phyloP scores from a whole-genome alignment of 352 stramenopile genomes.

The Phytopythium ostracodes region DNA sequence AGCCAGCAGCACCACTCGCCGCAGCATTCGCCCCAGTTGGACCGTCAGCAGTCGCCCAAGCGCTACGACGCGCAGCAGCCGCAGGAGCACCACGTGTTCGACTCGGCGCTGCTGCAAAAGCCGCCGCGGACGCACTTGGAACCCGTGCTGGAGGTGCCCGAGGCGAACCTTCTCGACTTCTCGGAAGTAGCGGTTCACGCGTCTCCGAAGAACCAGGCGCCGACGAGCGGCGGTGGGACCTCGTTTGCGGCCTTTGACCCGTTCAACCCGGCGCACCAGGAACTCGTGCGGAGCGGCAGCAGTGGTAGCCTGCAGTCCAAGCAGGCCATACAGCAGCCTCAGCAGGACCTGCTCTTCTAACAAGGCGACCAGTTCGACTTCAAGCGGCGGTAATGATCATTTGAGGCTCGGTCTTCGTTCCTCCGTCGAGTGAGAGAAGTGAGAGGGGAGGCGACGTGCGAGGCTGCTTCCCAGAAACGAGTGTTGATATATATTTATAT shows the following conservation, averaged over 20 bases:
- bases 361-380: no score
- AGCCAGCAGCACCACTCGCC: neutral
- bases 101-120: constrained; percentile 8
- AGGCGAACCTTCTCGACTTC: constrained; percentile 64
- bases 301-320: constrained; percentile 1
- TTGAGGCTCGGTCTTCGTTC: neutral
- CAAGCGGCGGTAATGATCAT: neutral
- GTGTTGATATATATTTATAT: constrained; percentile 4
- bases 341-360: constrained; percentile 3
- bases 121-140: constrained; percentile 6
- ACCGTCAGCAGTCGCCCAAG: constrained; percentile 1
- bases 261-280: constrained; percentile 28
- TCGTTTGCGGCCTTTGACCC: constrained; percentile 35
- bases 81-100: constrained; percentile 15
- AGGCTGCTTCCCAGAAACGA: neutral
- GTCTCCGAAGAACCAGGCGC: constrained; percentile 23
- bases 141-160: constrained; percentile 19
- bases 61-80: constrained; percentile 20
- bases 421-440: neutral
- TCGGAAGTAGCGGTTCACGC: constrained; percentile 48
- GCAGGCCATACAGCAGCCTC: neutral
- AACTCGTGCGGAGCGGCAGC: constrained; percentile 9
- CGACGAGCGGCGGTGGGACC: constrained; percentile 6
- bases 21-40: neutral
- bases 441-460: no score